Evolutionary conservation across 2,329 filamentous ascomycete genomes (phyloP).

Genomic region (Claviceps africana): DNA sequence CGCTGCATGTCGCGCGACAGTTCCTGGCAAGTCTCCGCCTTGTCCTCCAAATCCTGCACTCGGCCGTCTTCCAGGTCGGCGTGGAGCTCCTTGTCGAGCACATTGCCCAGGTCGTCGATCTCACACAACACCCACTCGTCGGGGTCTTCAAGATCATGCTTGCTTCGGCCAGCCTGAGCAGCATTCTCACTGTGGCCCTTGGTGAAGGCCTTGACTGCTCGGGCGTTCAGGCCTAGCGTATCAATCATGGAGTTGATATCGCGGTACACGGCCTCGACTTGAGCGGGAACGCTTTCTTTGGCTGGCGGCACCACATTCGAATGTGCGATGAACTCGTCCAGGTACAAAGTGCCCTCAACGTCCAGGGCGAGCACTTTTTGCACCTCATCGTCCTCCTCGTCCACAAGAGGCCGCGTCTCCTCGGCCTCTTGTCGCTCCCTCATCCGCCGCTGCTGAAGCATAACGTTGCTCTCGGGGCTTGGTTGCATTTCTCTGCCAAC

Average conservation of each 20-base stretch:
- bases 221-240: slow-evolving; percentile 70
- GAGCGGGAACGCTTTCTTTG: slow-evolving; percentile 43
- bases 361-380: slow-evolving; percentile 48
- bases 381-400: slow-evolving; percentile 57
- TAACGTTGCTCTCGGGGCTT: slow-evolving; percentile 30
- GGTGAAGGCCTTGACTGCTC: slow-evolving; percentile 51
- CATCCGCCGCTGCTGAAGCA: slow-evolving; percentile 35
- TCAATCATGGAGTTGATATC: slow-evolving; percentile 93
- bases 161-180: slow-evolving; percentile 39
- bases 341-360: slow-evolving; percentile 43
- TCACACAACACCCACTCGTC: slow-evolving; percentile 67
- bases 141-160: slow-evolving; percentile 53
- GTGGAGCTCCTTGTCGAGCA: slow-evolving; percentile 52
- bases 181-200: slow-evolving; percentile 48
- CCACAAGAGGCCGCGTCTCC: slow-evolving; percentile 42
- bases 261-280: slow-evolving; percentile 55
- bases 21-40: slow-evolving; percentile 53
- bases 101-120: slow-evolving; percentile 50
- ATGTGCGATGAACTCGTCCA: slow-evolving; percentile 56
- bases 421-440: slow-evolving; percentile 43
- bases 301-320: slow-evolving; percentile 38
- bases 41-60: slow-evolving; percentile 53
- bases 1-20: slow-evolving; percentile 56
- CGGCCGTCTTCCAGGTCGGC: slow-evolving; percentile 51
- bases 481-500: slow-evolving; percentile 21